Percentiles rank a stretch among this genome's conserved stretches.
Conservation (phyloP, 2,329 filamentous ascomycete genomes). For the Grosmannia penicillata region DNA sequence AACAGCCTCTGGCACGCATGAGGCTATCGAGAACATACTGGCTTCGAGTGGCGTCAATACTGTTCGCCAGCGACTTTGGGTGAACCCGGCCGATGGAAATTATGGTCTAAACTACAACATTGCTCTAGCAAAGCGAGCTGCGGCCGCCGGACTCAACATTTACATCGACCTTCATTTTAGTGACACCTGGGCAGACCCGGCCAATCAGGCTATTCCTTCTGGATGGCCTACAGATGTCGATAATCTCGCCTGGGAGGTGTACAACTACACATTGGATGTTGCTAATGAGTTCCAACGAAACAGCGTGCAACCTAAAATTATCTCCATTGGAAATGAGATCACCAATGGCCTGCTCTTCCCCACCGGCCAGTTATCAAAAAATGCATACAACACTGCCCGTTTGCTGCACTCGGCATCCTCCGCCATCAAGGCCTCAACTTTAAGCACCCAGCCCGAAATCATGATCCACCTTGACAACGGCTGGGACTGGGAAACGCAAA, state of each 20-base stretch:
- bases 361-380: slow-evolving; percentile 43
- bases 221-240: slow-evolving; percentile 47
- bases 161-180: slow-evolving; percentile 51
- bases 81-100: slow-evolving; percentile 37
- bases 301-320: slow-evolving; percentile 32
- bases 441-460: slow-evolving; percentile 28
- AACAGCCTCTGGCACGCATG: slow-evolving; percentile 33
- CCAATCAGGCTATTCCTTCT: slow-evolving; percentile 43
- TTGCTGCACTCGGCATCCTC: slow-evolving; percentile 50
- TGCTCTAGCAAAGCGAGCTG: slow-evolving; percentile 48
- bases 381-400: slow-evolving; percentile 38
- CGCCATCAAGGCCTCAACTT: slow-evolving; percentile 51
- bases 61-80: slow-evolving; percentile 58
- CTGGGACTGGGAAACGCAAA: slow-evolving; percentile 54
- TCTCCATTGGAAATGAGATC: slow-evolving; percentile 65
- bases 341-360: slow-evolving; percentile 52
- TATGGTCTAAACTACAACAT: slow-evolving; percentile 61
- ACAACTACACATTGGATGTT: slow-evolving; percentile 52
- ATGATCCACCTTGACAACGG: slow-evolving; percentile 65
- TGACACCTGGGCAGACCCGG: slow-evolving; percentile 59
- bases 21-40: slow-evolving; percentile 47
- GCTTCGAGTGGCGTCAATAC: slow-evolving; percentile 49
- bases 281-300: slow-evolving; percentile 44
- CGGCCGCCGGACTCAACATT: slow-evolving; percentile 44
- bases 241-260: slow-evolving; percentile 44